Evolutionary conservation across 345 rosid species (phyloP).

Genomic region (Draba incana): DNA sequence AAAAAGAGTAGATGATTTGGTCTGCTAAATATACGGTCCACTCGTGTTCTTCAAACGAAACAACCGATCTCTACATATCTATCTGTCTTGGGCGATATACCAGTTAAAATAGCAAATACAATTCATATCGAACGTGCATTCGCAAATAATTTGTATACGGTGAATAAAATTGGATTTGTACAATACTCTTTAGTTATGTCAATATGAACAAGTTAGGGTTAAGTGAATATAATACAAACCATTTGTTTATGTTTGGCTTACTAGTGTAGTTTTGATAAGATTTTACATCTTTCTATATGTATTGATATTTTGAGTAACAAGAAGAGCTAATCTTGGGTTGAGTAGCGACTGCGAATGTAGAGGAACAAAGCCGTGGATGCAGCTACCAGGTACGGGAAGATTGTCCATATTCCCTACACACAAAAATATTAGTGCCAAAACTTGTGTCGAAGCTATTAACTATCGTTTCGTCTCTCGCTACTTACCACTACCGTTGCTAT

Average conservation of each 20-base stretch:
- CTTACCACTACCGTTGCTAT: constrained; percentile 83
- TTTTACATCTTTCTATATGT: constrained; percentile 25
- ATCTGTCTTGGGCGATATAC: neutral
- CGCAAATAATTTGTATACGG: neutral
- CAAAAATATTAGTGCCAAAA: neutral
- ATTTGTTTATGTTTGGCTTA: neutral
- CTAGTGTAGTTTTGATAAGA: neutral
- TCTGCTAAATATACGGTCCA: neutral
- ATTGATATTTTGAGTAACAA: neutral
- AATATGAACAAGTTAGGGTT: neutral
- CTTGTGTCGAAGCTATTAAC: constrained; percentile 17
- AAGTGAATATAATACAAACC: neutral
- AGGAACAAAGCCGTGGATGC: constrained; percentile 70
- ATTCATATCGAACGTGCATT: constrained; percentile 2
- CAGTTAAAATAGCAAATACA: constrained; percentile 1
- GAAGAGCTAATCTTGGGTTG: constrained; percentile 16
- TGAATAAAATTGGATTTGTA: neutral
- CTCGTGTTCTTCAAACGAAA: neutral
- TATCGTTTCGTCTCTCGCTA: constrained; percentile 4
- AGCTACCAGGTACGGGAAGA: constrained; percentile 74
- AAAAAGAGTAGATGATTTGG: no score
- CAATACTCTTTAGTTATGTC: neutral
- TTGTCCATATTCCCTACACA: constrained; percentile 80
- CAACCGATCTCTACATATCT: neutral
- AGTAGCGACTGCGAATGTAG: constrained; percentile 38